These are phyloP conservation scores for grape (Vitis vinifera) DNA, from an alignment of 164 flowering plant species.

Conservation along the genomic window ASM3070453v1 NC_081815.1:7662001-7662500, in stretches of 20 bases:
- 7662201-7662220: slow-evolving; percentile 54
- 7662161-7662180: slow-evolving; percentile 65
- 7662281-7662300: background rate
- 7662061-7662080: no score
- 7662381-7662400: slow-evolving; percentile 79
- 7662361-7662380: slow-evolving; percentile 83
- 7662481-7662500: no score
- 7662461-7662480: no score
- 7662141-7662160: slow-evolving; percentile 84
- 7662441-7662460: background rate
- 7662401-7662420: slow-evolving; percentile 88
- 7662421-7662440: slow-evolving; percentile 71
- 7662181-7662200: slow-evolving; percentile 79
- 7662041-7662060: no score
- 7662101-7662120: slow-evolving; percentile 36
- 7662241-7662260: slow-evolving; percentile 69
- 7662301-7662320: background rate
- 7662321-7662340: background rate
- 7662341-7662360: slow-evolving; percentile 11
- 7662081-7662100: slow-evolving; percentile 27
- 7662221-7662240: slow-evolving; percentile 91
- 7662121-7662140: slow-evolving; percentile 27
- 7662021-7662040: no score
- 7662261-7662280: slow-evolving; percentile 3
- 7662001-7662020: no score